Evolutionary conservation across 2,329 filamentous ascomycete species (phyloP).

Genomic region (Cladosporium sp.): DNA sequence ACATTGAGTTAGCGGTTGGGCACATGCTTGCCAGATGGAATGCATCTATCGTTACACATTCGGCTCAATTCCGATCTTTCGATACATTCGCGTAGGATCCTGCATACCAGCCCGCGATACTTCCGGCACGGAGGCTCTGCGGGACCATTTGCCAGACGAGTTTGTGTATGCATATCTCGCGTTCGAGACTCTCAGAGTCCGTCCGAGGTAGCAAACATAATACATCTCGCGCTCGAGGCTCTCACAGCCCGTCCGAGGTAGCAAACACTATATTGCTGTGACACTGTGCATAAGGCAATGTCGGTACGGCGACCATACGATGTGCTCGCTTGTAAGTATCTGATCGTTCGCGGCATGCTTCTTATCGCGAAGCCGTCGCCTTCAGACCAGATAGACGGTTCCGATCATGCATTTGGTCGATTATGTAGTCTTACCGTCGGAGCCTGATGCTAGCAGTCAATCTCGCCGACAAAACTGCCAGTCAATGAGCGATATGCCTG

Average conservation of each 20-base stretch:
- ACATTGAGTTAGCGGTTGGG: not conserved
- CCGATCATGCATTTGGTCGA: not conserved
- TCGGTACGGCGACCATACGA: not conserved
- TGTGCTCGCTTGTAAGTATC: not conserved
- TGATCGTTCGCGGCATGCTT: not conserved
- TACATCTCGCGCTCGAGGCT: not conserved
- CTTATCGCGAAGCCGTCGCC: not conserved
- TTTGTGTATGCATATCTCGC: not conserved
- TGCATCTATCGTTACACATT: not conserved
- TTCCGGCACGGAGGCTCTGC: not conserved
- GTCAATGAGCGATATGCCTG: not conserved
- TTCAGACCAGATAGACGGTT: not conserved
- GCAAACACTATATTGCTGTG: not conserved
- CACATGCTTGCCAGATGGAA: not conserved
- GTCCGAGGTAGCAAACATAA: not conserved
- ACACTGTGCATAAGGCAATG: not conserved
- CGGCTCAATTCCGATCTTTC: not conserved
- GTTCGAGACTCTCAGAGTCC: not conserved
- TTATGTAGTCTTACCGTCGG: not conserved
- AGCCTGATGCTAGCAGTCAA: slow-evolving; percentile 4
- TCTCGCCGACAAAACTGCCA: slow-evolving; percentile 2
- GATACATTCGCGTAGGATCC: not conserved
- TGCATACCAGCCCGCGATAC: not conserved
- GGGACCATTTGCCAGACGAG: not conserved
- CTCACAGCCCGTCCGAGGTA: not conserved